Conservation (phyloP, 139 green algal species). For the Spirogloea muscicola region DNA sequence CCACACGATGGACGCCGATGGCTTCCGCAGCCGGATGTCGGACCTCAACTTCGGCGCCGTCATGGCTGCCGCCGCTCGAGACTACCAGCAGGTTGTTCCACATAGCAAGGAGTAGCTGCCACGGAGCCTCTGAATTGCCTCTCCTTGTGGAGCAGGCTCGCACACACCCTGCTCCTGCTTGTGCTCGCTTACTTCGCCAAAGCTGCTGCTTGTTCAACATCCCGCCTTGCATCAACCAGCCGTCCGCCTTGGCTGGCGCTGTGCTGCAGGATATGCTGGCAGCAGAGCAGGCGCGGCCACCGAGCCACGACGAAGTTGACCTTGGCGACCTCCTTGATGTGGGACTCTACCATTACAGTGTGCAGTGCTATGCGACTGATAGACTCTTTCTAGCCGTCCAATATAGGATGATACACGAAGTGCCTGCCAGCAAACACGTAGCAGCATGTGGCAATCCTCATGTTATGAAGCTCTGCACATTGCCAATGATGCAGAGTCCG, state of each 20-base stretch:
- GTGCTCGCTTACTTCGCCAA: not conserved
- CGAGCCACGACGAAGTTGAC: too few relatives aligned
- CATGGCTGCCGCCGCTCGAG: not conserved
- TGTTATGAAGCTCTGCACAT: not conserved
- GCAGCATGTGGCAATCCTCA: not conserved
- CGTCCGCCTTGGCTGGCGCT: not conserved
- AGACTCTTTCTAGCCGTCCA: too few relatives aligned
- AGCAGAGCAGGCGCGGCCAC: too few relatives aligned
- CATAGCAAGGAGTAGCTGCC: not conserved
- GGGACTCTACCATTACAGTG: too few relatives aligned
- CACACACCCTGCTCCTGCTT: not conserved
- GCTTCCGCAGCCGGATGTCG: not conserved
- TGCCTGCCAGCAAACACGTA: not conserved
- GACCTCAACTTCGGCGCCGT: not conserved
- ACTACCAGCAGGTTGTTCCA: slow-evolving; percentile 11
- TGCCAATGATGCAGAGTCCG: not conserved
- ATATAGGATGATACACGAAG: not conserved
- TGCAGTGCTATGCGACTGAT: too few relatives aligned
- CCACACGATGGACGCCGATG: not conserved
- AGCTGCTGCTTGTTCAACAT: not conserved
- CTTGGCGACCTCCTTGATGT: too few relatives aligned
- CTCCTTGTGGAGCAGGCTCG: not conserved
- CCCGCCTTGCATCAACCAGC: not conserved
- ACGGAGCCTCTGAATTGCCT: not conserved
- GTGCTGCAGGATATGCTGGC: not conserved